phyloP scores from a whole-genome alignment of 768 basidiomycete species.

The Lactarius sp. region DNA sequence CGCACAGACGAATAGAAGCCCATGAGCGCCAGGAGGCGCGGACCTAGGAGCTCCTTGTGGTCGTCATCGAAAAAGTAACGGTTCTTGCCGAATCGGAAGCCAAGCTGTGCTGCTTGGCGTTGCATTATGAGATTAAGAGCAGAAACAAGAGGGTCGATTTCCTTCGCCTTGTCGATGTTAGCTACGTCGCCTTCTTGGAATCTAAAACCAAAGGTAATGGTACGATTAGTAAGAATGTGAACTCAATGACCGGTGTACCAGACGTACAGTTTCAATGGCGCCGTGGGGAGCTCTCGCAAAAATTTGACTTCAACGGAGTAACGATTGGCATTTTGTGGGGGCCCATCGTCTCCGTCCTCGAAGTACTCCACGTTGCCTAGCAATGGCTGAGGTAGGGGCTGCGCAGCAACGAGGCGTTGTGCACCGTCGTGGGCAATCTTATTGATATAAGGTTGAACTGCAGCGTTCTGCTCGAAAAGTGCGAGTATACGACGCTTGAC shows the following conservation, averaged over 20 bases:
- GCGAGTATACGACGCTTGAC: slow-evolving; percentile 35
- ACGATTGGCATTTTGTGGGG: slow-evolving; percentile 35
- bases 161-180: slow-evolving; percentile 43
- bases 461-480: slow-evolving; percentile 44
- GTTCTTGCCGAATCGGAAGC: slow-evolving; percentile 58
- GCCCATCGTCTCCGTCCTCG: slow-evolving; percentile 38
- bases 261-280: slow-evolving; percentile 35
- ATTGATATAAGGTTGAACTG: slow-evolving; percentile 35
- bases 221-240: background rate
- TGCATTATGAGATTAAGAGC: slow-evolving; percentile 65
- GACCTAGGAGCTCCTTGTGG: slow-evolving; percentile 29
- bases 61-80: slow-evolving; percentile 54
- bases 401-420: slow-evolving; percentile 40
- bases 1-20: slow-evolving; percentile 39
- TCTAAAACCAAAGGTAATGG: slow-evolving; percentile 33
- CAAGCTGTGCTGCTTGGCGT: slow-evolving; percentile 48
- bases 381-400: slow-evolving; percentile 37
- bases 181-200: slow-evolving; percentile 53
- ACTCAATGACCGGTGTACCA: background rate
- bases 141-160: slow-evolving; percentile 53
- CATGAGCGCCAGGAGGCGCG: too few species aligned
- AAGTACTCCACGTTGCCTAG: slow-evolving; percentile 33
- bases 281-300: slow-evolving; percentile 31
- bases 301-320: slow-evolving; percentile 39
- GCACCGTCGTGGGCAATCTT: slow-evolving; percentile 49